These are phyloP conservation scores for Colletotrichum caudatum DNA, from an alignment of 2,329 filamentous ascomycete species.

Conservation along the genomic window DNA sequence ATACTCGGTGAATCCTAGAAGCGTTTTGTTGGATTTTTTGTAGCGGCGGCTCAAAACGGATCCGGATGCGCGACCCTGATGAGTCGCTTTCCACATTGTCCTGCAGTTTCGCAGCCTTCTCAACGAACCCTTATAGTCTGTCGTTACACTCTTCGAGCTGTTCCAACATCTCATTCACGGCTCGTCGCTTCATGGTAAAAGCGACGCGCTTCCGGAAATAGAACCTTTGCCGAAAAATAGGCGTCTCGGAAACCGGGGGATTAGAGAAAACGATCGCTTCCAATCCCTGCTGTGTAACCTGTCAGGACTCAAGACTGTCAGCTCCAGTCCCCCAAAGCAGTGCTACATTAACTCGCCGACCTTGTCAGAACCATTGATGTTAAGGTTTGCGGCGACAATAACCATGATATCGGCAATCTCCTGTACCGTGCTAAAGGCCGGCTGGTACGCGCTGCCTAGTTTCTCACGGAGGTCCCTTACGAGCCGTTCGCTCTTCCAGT, in stretches of 20 bases:
- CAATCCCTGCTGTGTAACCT: constrained; percentile 5
- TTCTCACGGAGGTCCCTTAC: not conserved
- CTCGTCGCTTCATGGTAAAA: constrained; percentile 21
- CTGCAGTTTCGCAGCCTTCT: not conserved
- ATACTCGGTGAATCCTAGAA: not conserved
- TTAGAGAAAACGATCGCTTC: constrained; percentile 12
- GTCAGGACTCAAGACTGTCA: not conserved
- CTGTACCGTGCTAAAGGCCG: not conserved
- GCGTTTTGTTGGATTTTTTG: constrained; percentile 21
- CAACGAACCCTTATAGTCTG: not conserved
- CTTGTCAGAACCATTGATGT: constrained; percentile 12
- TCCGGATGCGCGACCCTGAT: not conserved
- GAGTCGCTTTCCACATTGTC: not conserved
- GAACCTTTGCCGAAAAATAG: not conserved
- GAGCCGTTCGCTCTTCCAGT: not conserved
- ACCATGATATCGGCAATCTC: constrained; percentile 18
- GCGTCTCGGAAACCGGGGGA: not conserved
- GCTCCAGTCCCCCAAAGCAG: not conserved
- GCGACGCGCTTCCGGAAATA: constrained; percentile 7
- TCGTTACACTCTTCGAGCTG: constrained; percentile 1
- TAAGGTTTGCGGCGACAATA: not conserved
- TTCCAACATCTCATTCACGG: not conserved
- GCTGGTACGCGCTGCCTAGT: not conserved
- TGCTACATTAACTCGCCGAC: not conserved
- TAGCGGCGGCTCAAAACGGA: constrained; percentile 4